Evolutionary conservation across 345 rosid species (phyloP).

Genomic region (Reutealis trisperma): DNA sequence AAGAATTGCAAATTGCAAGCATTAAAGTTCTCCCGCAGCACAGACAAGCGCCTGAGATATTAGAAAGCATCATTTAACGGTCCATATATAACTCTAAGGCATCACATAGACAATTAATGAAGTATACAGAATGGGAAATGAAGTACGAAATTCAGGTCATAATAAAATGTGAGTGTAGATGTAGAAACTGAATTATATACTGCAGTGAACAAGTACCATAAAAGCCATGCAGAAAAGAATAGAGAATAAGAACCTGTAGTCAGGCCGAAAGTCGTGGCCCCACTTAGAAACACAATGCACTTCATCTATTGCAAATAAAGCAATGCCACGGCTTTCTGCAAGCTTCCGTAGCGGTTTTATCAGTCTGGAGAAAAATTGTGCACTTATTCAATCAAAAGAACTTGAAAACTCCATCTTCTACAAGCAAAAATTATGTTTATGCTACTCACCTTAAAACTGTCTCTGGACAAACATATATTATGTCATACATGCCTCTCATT

Average conservation of each 20-base stretch:
- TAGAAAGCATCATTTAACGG: constrained; percentile 11
- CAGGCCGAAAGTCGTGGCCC: constrained; percentile 96
- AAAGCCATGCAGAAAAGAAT: not conserved
- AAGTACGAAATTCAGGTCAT: not conserved
- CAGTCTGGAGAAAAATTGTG: constrained; percentile 48
- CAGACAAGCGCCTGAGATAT: constrained; percentile 62
- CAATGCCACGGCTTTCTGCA: constrained; percentile 71
- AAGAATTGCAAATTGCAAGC: constrained; percentile 51
- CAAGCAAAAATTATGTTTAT: not conserved
- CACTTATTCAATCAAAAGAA: constrained; percentile 10
- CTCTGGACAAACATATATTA: constrained; percentile 91
- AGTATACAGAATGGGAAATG: not conserved
- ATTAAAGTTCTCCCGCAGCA: constrained; percentile 68
- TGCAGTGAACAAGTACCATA: too few species aligned
- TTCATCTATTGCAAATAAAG: constrained; percentile 89
- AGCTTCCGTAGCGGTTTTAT: constrained; percentile 72
- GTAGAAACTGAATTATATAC: not conserved
- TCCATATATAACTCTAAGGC: not conserved
- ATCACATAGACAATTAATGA: not conserved
- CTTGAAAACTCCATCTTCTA: constrained; percentile 8
- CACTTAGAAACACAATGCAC: constrained; percentile 93
- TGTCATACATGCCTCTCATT: constrained; percentile 72
- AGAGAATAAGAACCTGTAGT: constrained; percentile 53
- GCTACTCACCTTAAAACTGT: constrained; percentile 57
- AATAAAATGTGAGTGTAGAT: not conserved